Conservation (phyloP, 371 early-diverging fungal species). For the Capillidium rhysosporum region DNA sequence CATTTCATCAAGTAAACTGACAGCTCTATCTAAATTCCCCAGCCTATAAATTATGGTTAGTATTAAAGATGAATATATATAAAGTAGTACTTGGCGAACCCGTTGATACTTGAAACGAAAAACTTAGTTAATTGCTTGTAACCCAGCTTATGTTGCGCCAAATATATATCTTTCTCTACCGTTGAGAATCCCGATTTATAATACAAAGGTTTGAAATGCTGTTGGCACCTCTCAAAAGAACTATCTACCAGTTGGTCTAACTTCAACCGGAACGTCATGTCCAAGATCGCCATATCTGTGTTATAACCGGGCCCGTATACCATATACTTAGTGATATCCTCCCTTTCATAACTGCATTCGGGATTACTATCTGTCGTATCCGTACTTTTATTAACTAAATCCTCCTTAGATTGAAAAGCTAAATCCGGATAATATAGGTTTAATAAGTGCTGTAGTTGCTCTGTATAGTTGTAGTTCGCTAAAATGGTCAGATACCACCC, state of each 20-base stretch:
- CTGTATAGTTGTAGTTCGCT: too few relatives aligned
- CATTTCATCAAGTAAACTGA: not conserved
- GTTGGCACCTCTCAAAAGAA: not conserved
- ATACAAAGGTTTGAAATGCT: not conserved
- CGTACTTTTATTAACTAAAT: too few relatives aligned
- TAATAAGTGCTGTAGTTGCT: too few relatives aligned
- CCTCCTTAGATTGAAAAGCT: too few relatives aligned
- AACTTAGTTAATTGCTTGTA: not conserved
- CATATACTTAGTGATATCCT: too few relatives aligned
- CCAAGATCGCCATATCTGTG: not conserved
- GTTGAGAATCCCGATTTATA: not conserved
- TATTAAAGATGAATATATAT: not conserved
- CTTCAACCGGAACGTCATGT: not conserved
- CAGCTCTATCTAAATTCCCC: not conserved
- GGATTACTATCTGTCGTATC: too few relatives aligned
- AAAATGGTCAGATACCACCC: too few relatives aligned
- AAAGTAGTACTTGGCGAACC: not conserved
- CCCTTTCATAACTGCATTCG: too few relatives aligned
- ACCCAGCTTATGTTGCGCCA: not conserved
- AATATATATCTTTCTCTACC: not conserved
- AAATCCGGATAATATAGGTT: too few relatives aligned
- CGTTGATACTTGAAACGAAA: not conserved
- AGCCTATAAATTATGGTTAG: not conserved
- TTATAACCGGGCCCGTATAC: not conserved
- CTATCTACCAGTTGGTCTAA: not conserved